These are phyloP conservation scores for Auxenochlorella pyrenoidosa DNA, from an alignment of 139 green algal species.

Conservation along the genomic window DNA sequence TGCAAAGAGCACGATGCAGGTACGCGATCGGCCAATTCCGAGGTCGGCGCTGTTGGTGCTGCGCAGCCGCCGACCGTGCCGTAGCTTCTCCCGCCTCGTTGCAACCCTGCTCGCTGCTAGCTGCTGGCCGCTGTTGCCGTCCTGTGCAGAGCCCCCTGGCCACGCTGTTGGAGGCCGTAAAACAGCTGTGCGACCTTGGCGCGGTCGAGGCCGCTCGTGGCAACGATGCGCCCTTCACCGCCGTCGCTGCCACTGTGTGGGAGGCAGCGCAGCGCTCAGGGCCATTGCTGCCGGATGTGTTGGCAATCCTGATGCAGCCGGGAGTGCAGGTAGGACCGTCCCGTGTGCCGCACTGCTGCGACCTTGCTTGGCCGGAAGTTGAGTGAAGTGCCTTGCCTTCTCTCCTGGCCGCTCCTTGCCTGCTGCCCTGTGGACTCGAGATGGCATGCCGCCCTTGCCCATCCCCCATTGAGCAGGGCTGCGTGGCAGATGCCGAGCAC, in stretches of 20 bases:
- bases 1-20: too few relatives aligned
- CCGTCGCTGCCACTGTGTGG: neutral
- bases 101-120: too few relatives aligned
- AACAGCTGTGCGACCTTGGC: neutral
- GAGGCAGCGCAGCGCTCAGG: neutral
- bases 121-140: too few relatives aligned
- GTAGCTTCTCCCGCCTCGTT: too few relatives aligned
- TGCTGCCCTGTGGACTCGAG: too few relatives aligned
- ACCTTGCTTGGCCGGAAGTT: neutral
- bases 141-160: neutral
- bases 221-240: neutral
- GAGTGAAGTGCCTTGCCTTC: too few relatives aligned
- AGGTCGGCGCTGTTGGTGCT: too few relatives aligned
- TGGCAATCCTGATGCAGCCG: neutral
- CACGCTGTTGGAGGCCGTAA: neutral
- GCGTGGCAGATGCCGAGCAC: slow-evolving; percentile 11
- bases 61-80: too few relatives aligned
- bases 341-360: neutral
- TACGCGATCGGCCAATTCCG: too few relatives aligned
- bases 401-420: neutral
- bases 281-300: neutral
- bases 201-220: neutral
- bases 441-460: neutral
- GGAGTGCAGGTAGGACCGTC: neutral
- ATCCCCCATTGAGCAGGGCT: slow-evolving; percentile 5